These are phyloP conservation scores for Colletotrichum sp. DNA, from an alignment of 2,329 filamentous ascomycete genomes.

Conservation along the genomic window DNA sequence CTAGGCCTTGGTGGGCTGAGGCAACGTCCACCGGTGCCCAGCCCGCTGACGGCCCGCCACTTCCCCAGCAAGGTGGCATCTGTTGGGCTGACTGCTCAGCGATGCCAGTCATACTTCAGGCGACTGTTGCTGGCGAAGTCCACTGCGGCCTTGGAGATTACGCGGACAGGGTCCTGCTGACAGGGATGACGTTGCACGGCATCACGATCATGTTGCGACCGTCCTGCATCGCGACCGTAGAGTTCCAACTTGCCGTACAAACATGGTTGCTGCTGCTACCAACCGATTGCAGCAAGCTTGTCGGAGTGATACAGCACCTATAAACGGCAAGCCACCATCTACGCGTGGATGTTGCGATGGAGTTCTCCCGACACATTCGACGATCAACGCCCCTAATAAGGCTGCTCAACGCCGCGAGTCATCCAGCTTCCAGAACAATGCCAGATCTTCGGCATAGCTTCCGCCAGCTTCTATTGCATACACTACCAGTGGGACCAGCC, in stretches of 20 bases:
- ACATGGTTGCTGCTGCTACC: neutral
- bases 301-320: neutral
- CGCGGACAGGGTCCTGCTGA: constrained; percentile 13
- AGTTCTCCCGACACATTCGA: neutral
- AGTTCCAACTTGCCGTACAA: neutral
- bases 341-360: neutral
- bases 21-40: neutral
- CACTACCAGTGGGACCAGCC: neutral
- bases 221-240: neutral
- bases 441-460: neutral
- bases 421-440: neutral
- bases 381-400: neutral
- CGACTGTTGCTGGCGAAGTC: neutral
- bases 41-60: neutral
- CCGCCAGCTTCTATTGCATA: neutral
- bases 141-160: constrained; percentile 20
- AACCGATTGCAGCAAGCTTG: neutral
- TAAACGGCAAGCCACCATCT: neutral
- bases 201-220: neutral
- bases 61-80: neutral
- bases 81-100: neutral
- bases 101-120: neutral
- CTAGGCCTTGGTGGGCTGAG: neutral
- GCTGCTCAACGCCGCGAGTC: neutral
- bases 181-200: constrained; percentile 15